phyloP scores from a whole-genome alignment of 2,329 filamentous ascomycete genomes.

The Sphaerostilbella broomeana region DNA sequence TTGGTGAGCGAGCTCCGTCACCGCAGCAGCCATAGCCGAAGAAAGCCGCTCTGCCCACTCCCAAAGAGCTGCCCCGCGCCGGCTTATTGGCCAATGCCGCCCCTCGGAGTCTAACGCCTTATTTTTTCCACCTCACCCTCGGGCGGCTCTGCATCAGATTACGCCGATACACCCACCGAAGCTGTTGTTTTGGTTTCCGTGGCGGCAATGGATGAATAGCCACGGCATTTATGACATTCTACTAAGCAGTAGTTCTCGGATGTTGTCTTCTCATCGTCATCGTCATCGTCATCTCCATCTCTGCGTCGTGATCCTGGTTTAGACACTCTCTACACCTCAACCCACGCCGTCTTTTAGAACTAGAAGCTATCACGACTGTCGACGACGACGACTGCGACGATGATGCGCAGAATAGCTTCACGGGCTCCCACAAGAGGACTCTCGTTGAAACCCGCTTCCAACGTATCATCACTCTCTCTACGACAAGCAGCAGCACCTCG shows the following conservation, averaged over 20 bases:
- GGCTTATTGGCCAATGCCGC: slow-evolving; percentile 25
- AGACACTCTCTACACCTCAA: too few relatives aligned
- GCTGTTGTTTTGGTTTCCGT: too few relatives aligned
- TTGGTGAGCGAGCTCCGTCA: slow-evolving; percentile 1
- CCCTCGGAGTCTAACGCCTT: slow-evolving; percentile 6
- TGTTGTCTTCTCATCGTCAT: too few relatives aligned
- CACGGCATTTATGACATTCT: too few relatives aligned
- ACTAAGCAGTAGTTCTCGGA: too few relatives aligned
- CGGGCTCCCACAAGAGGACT: slow-evolving; percentile 24
- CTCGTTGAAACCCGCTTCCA: slow-evolving; percentile 17
- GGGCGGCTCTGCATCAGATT: too few relatives aligned
- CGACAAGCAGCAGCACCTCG: slow-evolving; percentile 14
- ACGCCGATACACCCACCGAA: too few relatives aligned
- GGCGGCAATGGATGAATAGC: too few relatives aligned
- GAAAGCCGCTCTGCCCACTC: slow-evolving; percentile 26
- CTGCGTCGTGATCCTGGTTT: too few relatives aligned
- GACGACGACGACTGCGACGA: slow-evolving; percentile 10
- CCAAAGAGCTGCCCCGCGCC: slow-evolving; percentile 15
- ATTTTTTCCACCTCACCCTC: too few relatives aligned
- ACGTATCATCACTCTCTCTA: slow-evolving; percentile 13
- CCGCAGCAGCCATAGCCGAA: slow-evolving; percentile 25
- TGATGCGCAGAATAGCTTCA: slow-evolving; percentile 30
- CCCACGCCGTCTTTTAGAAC: too few relatives aligned
- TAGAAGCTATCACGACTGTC: background rate
- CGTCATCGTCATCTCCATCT: too few relatives aligned